phyloP scores from a whole-genome alignment of 495 filamentous ascomycete species.

The Aspergillus affinis region DNA sequence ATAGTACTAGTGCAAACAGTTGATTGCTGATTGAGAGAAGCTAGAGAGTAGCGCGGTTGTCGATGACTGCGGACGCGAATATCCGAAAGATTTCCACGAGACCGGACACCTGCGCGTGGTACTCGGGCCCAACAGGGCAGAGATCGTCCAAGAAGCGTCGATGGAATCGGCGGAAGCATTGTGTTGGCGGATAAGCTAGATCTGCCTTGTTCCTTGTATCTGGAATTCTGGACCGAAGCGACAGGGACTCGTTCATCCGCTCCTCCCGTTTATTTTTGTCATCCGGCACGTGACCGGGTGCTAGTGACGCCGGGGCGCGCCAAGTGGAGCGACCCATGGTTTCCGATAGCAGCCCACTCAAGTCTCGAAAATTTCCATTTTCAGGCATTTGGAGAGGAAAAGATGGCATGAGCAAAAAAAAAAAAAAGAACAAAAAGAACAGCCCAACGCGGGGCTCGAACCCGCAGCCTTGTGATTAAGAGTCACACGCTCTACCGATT shows the following conservation, averaged over 20 bases:
- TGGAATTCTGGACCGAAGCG: not conserved
- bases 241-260: not conserved
- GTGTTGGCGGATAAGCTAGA: not conserved
- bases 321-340: not conserved
- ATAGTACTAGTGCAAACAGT: not conserved
- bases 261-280: not conserved
- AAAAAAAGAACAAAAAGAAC: not conserved
- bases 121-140: not conserved
- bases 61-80: not conserved
- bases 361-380: too few relatives aligned
- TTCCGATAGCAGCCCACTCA: too few relatives aligned
- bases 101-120: not conserved
- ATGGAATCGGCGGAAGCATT: not conserved
- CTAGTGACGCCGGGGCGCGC: too few relatives aligned
- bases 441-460: constrained; percentile 57
- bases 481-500: constrained; percentile 58
- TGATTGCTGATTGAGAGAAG: not conserved
- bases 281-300: not conserved
- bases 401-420: not conserved
- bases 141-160: not conserved
- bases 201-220: not conserved
- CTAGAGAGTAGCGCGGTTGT: not conserved
- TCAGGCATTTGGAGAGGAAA: too few relatives aligned
- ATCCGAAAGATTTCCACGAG: not conserved
- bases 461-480: constrained; percentile 60